These are phyloP conservation scores for Tylopilus balloui DNA, from an alignment of 768 basidiomycete species.

Conservation along the genomic window DNA sequence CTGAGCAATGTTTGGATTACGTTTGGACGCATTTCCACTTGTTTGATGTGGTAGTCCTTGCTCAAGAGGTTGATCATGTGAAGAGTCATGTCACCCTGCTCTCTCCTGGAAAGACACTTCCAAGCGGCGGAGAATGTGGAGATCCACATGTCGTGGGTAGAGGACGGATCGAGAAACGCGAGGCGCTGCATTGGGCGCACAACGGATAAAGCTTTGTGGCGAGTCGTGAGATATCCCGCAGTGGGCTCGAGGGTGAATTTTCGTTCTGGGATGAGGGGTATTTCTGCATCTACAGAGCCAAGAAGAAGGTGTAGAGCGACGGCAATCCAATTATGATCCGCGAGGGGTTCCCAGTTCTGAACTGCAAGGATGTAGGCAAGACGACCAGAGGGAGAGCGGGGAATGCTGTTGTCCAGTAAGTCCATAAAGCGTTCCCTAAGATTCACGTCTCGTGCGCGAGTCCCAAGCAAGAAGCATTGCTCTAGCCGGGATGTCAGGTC, in stretches of 20 bases:
- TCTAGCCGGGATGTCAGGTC: constrained; percentile 93
- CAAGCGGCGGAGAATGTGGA: constrained; percentile 83
- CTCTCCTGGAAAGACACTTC: constrained; percentile 78
- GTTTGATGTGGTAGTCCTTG: constrained; percentile 90
- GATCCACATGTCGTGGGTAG: constrained; percentile 82
- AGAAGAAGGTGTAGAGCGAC: constrained; percentile 86
- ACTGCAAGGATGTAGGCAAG: constrained; percentile 88
- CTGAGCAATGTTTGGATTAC: constrained; percentile 86
- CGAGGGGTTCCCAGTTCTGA: constrained; percentile 91
- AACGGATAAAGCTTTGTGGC: constrained; percentile 47
- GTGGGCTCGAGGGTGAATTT: constrained; percentile 33
- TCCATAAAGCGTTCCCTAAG: constrained; percentile 86
- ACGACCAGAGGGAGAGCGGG: constrained; percentile 74
- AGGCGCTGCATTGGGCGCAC: constrained; percentile 79
- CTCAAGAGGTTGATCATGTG: constrained; percentile 87
- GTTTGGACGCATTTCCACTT: constrained; percentile 86
- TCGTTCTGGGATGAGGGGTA: constrained; percentile 40
- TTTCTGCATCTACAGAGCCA: constrained; percentile 55
- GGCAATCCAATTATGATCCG: constrained; percentile 92
- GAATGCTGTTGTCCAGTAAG: constrained; percentile 83
- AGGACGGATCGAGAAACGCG: constrained; percentile 70
- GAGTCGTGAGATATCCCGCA: constrained; percentile 38
- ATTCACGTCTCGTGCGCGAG: constrained; percentile 72
- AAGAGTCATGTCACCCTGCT: constrained; percentile 84
- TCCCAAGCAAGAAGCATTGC: constrained; percentile 88